Percentiles rank a stretch among this genome's conserved stretches.
Evolutionary conservation across 2,329 filamentous ascomycete genomes (phyloP).

Genomic region (Zopfia rhizophila): DNA sequence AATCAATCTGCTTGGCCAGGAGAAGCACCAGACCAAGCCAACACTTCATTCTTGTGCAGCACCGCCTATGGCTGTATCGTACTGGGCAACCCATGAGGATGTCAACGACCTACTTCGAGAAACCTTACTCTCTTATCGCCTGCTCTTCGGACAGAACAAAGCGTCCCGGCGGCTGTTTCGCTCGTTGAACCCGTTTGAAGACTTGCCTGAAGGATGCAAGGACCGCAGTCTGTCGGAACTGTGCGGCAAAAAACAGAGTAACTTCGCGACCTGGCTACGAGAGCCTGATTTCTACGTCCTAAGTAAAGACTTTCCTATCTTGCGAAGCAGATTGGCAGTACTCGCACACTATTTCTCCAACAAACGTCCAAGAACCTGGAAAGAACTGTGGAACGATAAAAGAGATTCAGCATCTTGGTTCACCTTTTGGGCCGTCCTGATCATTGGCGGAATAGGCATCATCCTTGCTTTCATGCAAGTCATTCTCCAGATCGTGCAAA

Average conservation of each 20-base stretch:
- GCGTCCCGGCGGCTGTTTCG: slow-evolving; percentile 3
- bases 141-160: slow-evolving; percentile 12
- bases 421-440: slow-evolving; percentile 14
- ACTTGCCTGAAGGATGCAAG: not conserved
- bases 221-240: not conserved
- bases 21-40: not conserved
- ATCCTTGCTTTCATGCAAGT: slow-evolving; percentile 13
- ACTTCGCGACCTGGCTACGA: too few species aligned
- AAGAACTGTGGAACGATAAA: slow-evolving; percentile 5
- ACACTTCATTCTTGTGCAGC: not conserved
- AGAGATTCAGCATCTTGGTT: slow-evolving; percentile 2
- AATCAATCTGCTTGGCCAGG: not conserved
- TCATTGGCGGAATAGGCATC: slow-evolving; percentile 9
- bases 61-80: too few species aligned
- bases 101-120: too few species aligned
- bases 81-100: slow-evolving; percentile 4
- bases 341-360: not conserved
- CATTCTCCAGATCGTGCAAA: slow-evolving; percentile 11
- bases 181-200: slow-evolving; percentile 4
- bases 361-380: not conserved
- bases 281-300: too few species aligned
- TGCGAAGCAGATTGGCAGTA: not conserved
- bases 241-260: too few species aligned
- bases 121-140: slow-evolving; percentile 5
- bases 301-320: too few species aligned